Conservation (phyloP, 495 filamentous ascomycete species). For the Aspergillus heteromorphus region DNA sequence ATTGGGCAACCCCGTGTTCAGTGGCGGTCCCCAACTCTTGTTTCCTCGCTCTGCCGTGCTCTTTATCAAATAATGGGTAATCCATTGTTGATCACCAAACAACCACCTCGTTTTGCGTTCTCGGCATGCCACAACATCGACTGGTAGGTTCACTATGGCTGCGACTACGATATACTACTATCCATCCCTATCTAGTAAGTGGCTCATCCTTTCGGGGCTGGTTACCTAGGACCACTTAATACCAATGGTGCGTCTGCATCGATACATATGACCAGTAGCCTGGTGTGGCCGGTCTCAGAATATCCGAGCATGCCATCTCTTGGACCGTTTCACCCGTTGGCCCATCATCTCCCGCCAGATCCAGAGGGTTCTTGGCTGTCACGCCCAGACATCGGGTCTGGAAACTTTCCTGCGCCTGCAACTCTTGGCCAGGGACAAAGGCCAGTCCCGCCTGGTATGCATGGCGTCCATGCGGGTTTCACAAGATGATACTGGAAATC, state of each 20-base stretch:
- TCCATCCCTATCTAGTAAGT: too few relatives aligned
- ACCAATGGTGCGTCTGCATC: too few relatives aligned
- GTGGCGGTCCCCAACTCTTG: conserved; percentile 1
- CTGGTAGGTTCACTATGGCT: too few relatives aligned
- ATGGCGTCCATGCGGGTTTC: background rate
- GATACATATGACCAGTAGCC: too few relatives aligned
- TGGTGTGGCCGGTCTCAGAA: too few relatives aligned
- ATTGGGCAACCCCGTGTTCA: conserved; percentile 5
- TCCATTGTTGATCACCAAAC: background rate
- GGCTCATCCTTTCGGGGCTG: too few relatives aligned
- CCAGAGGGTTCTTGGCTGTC: background rate
- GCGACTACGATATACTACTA: too few relatives aligned
- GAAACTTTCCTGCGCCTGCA: background rate
- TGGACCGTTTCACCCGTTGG: background rate
- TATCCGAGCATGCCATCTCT: background rate
- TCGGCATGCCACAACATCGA: too few relatives aligned
- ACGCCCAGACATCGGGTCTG: background rate
- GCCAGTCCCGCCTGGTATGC: background rate
- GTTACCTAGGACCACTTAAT: too few relatives aligned
- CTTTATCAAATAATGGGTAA: background rate
- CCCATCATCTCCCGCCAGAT: background rate
- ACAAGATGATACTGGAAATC: background rate
- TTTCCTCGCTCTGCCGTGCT: background rate
- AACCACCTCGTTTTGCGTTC: background rate
- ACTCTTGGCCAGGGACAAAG: background rate